Conservation (phyloP, 2,329 filamentous ascomycete genomes). For the Paracorniculantispora psalliotae region DNA sequence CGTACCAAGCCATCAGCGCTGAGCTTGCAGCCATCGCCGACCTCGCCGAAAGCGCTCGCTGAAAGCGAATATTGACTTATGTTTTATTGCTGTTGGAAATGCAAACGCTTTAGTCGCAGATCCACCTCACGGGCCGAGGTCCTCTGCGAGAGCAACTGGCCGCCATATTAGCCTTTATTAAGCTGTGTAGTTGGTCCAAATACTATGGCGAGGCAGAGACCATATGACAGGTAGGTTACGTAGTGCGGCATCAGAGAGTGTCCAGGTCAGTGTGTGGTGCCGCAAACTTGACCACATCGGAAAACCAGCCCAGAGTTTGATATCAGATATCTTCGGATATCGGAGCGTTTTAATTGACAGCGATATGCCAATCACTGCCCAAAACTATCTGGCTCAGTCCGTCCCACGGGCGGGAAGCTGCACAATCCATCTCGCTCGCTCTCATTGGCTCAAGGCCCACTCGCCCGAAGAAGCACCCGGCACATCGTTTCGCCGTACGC, state of each 20-base stretch:
- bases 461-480: background rate
- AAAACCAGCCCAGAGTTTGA: background rate
- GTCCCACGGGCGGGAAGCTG: background rate
- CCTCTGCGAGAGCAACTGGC: no score
- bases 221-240: background rate
- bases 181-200: no score
- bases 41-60: no score
- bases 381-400: background rate
- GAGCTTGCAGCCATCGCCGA: no score
- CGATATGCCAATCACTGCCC: conserved; percentile 1
- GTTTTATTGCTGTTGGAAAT: no score
- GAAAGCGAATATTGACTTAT: no score
- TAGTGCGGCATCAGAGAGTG: background rate
- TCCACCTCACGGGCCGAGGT: no score
- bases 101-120: no score
- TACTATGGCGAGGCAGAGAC: background rate
- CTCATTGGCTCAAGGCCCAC: background rate
- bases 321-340: background rate
- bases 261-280: background rate
- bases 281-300: background rate
- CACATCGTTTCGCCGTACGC: background rate
- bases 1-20: no score
- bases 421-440: background rate
- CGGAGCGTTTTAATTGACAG: background rate
- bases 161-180: no score